Evolutionary conservation across 2,329 filamentous ascomycete species (phyloP), one percentile per base, ranked within the genome.

Genomic region (Talaromyces sp.): DNA sequence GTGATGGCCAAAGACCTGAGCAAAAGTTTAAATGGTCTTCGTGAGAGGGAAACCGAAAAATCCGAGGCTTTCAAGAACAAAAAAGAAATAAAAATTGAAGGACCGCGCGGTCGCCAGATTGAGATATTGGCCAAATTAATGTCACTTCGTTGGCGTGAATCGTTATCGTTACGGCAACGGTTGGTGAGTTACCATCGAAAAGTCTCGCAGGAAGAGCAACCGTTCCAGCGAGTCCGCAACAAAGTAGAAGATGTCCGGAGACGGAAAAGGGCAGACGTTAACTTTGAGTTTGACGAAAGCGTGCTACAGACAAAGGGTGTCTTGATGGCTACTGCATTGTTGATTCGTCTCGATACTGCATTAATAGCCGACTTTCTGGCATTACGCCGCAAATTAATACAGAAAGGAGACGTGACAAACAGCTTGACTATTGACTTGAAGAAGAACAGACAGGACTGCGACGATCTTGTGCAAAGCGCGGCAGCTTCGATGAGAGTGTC

Each of bases 281-380:
- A 67, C 14, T 67, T 74, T 28, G 52, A 69, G 27, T 68, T 70
- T 30, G 68, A 72, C 33, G 64, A 67, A 12, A 67, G 63, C 36
- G 67, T 78, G 7, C 66, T 79, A 27, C 74, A 79, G 56, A 71
- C 70, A 2, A 72, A 73, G 54, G 75, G 14, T 61, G 67, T 4
- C 65, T 86, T 3, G 76, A 81, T 30, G 80, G 36, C 81, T 0
- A 69, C 67, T 0, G 69, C 77, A 0, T 72, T 87, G 2, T 68
- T 77, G 1, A 65, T 86, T 2, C 79, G 79, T 8, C 82, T 82
- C 61, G 81, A 87, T 44, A 68, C 82, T 0, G 59, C 74, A 3
- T 71, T 85, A 8, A 62, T 87, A 0, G 69, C 73, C 0, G 82
- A 85, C 64, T 73, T 82, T 34, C 60, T 79, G 18, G 63, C 57